Evolutionary conservation across 176 grass and related monocot species (phyloP).

Genomic region (Eremochloa ophiuroides): DNA sequence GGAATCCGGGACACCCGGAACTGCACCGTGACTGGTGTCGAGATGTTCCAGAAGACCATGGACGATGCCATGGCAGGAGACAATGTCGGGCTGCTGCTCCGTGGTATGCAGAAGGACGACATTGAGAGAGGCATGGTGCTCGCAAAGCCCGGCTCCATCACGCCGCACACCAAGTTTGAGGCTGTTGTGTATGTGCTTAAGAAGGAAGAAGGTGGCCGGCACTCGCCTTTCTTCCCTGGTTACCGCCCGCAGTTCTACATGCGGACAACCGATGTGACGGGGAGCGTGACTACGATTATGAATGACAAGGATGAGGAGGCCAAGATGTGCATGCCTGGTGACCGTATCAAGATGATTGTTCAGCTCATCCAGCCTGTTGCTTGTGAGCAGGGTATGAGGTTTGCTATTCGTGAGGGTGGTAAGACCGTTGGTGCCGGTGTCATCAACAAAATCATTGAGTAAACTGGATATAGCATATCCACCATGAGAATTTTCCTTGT

Average conservation of each 20-base stretch:
- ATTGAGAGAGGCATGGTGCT: slow-evolving; percentile 90
- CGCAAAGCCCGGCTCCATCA: slow-evolving; percentile 62
- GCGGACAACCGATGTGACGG: slow-evolving; percentile 83
- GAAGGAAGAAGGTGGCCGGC: slow-evolving; percentile 91
- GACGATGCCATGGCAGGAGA: slow-evolving; percentile 89
- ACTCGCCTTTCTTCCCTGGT: slow-evolving; percentile 76
- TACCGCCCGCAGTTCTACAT: slow-evolving; percentile 95
- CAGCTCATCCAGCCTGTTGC: slow-evolving; percentile 80
- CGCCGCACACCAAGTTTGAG: slow-evolving; percentile 83
- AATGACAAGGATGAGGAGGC: slow-evolving; percentile 97
- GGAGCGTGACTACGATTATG: slow-evolving; percentile 71
- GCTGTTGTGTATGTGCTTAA: slow-evolving; percentile 90
- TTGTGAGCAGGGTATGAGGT: slow-evolving; percentile 83
- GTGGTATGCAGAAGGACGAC: slow-evolving; percentile 76
- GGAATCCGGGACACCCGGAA: slow-evolving; percentile 74
- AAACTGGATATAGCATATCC: slow-evolving; percentile 37
- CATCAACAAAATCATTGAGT: slow-evolving; percentile 69
- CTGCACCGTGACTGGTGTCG: slow-evolving; percentile 75
- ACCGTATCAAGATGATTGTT: slow-evolving; percentile 81
- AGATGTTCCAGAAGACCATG: slow-evolving; percentile 96
- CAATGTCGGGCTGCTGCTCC: slow-evolving; percentile 73
- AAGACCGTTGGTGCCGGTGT: slow-evolving; percentile 84
- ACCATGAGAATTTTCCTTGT: slow-evolving; percentile 40
- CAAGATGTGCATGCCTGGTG: slow-evolving; percentile 88
- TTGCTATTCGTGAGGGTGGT: slow-evolving; percentile 86